Evolutionary conservation across 768 basidiomycete genomes (phyloP).

Genomic region (Gymnopilus junonius): DNA sequence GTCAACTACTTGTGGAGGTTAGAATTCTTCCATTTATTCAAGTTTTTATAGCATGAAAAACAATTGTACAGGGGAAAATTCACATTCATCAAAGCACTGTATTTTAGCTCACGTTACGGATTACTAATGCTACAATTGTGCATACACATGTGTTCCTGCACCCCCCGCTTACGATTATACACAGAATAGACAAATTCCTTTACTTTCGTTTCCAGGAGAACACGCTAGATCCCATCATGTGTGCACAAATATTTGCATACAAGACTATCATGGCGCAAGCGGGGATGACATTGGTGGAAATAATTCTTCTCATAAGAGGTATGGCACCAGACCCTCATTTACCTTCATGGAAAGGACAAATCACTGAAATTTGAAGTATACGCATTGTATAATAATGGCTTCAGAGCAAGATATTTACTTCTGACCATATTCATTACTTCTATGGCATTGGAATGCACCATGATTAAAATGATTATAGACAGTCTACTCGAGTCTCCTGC

Average conservation of each 20-base stretch:
- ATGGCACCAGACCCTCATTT: neutral
- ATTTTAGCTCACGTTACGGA: conserved; percentile 11
- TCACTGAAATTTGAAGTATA: neutral
- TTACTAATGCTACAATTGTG: conserved; percentile 12
- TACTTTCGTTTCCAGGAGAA: neutral
- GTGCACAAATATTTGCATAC: neutral
- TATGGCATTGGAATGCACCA: neutral
- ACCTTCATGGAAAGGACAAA: neutral
- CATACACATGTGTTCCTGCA: neutral
- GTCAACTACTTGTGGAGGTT: conserved; percentile 27
- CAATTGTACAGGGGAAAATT: conserved; percentile 4
- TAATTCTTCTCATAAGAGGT: conserved; percentile 3
- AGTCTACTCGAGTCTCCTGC: conserved; percentile 6
- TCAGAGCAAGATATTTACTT: neutral
- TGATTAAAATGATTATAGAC: neutral
- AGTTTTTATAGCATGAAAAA: neutral
- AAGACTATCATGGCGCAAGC: neutral
- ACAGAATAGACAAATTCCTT: neutral
- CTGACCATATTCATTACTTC: neutral
- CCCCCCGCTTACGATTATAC: neutral
- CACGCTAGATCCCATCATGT: neutral
- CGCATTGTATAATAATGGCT: neutral
- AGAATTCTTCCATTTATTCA: neutral
- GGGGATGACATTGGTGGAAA: neutral
- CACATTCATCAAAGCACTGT: conserved; percentile 5